Evolutionary conservation across 495 filamentous ascomycete species (phyloP).

Genomic region (Immersiella caudata): DNA sequence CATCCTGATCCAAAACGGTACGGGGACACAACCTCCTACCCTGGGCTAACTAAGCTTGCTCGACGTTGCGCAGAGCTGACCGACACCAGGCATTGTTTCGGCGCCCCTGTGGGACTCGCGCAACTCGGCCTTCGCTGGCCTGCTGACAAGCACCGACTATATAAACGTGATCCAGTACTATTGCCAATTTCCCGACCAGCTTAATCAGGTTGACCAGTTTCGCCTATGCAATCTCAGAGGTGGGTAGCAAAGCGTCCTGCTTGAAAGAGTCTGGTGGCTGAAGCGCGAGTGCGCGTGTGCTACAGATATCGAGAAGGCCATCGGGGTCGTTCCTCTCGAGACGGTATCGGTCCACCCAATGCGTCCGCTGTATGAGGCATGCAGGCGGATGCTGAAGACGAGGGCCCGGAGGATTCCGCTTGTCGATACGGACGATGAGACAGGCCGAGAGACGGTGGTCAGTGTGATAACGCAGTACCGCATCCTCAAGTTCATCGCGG

Average conservation of each 20-base stretch:
- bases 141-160: slow-evolving; percentile 94
- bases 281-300: slow-evolving; percentile 16
- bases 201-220: slow-evolving; percentile 91
- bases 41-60: slow-evolving; percentile 7
- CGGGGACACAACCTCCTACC: slow-evolving; percentile 29
- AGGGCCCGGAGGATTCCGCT: slow-evolving; percentile 91
- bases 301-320: slow-evolving; percentile 89
- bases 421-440: slow-evolving; percentile 94
- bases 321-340: slow-evolving; percentile 88
- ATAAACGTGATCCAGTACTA: slow-evolving; percentile 99
- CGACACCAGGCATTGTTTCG: slow-evolving; percentile 82
- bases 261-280: neutral
- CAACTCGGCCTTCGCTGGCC: slow-evolving; percentile 87
- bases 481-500: slow-evolving; percentile 97
- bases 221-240: slow-evolving; percentile 89
- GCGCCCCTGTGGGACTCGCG: slow-evolving; percentile 97
- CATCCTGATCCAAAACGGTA: slow-evolving; percentile 97
- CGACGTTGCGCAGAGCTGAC: slow-evolving; percentile 15
- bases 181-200: slow-evolving; percentile 92
- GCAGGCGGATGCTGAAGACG: slow-evolving; percentile 89
- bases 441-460: slow-evolving; percentile 86
- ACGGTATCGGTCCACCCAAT: slow-evolving; percentile 93
- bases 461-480: slow-evolving; percentile 97
- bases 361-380: slow-evolving; percentile 90
- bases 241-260: slow-evolving; percentile 41